Base-by-base conservation (phyloP, 164 flowering plant genomes). In the Platanus orientalis region DNA sequence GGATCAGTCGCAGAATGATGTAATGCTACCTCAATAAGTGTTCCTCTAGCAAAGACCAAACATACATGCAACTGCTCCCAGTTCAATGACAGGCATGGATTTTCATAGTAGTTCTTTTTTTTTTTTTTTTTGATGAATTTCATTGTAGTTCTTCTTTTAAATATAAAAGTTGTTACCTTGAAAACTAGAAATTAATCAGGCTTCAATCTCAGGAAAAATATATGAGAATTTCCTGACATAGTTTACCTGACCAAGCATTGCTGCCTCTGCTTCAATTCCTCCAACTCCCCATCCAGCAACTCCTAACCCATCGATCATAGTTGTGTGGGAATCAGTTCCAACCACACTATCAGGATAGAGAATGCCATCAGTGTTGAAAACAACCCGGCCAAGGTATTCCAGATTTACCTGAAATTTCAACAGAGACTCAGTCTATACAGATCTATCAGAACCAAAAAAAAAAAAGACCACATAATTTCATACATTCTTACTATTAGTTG, bases 261-360 rank as follows among this genome's bases (percentile, higher is more conserved):
- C 75, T 48, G 95, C 98, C 76, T 92, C 96, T 44, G 97, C 96
- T 78, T 90, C 98, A 63, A 92, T 90, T 40, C 97, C 97, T 58
- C 97, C 96, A 75, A 93, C 94, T 75, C 97, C 97, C 97, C 98
- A 93, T 23, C 97, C 94, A 78, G 92, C 90, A 83, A 90, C 94
- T 32, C 92, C 94, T 39, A 88, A 69, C 40, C 94, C 94, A 81
- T 90, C 92, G 56, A 88, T 86, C 94, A 90, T 90, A 23, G 97
- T 90, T 17, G 94, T 90, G 67, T 93, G 98, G 2, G 96, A 93
- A 78, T 90, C 96, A 54, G 94, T 93, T 54, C 98, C 96, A 63
- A 93, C 96, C 21, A 90, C 92, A 71, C 95, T 93, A 74, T 93
- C 98, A 34, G 96, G 98, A 60, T 93, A 90, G 57, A 93, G 82